A percentile compares a stretch with the other conserved stretches of the same genome.
Evolutionary conservation across 805 yeast species (phyloP).

Genomic region (Dipodascopsis tothii): DNA sequence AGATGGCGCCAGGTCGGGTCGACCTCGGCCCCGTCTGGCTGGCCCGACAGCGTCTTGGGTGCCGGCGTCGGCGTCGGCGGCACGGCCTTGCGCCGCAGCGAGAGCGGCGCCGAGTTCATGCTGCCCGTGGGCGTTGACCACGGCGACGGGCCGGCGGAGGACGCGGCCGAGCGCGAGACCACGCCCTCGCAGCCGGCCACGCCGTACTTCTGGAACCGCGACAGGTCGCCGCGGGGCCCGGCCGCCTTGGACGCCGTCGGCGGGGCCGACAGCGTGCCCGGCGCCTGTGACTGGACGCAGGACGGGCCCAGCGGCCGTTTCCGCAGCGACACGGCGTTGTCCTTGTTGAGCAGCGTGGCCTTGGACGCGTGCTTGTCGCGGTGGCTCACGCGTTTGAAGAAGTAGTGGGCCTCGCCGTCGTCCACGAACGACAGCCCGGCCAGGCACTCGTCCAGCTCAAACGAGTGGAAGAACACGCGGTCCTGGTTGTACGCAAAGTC

Average conservation of each 20-base stretch:
- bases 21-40: background rate
- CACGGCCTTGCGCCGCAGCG: background rate
- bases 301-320: no score
- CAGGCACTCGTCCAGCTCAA: constrained; percentile 81
- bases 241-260: background rate
- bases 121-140: no score
- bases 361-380: constrained; percentile 44
- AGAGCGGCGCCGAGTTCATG: no score
- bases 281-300: background rate
- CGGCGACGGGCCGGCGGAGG: no score
- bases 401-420: constrained; percentile 74
- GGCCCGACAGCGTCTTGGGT: background rate
- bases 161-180: no score
- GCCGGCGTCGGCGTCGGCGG: background rate
- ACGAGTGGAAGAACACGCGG: constrained; percentile 84
- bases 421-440: constrained; percentile 85
- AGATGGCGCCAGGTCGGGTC: constrained; percentile 57
- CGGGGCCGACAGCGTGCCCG: background rate
- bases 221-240: background rate
- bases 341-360: background rate
- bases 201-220: background rate
- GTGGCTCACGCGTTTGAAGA: constrained; percentile 63
- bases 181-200: no score
- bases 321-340: constrained; percentile 63
- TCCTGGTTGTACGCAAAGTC: constrained; percentile 86